Evolutionary conservation across 345 rosid genomes (phyloP), one percentile per base, ranked within the genome.

Genomic region (Camelina neglecta): DNA sequence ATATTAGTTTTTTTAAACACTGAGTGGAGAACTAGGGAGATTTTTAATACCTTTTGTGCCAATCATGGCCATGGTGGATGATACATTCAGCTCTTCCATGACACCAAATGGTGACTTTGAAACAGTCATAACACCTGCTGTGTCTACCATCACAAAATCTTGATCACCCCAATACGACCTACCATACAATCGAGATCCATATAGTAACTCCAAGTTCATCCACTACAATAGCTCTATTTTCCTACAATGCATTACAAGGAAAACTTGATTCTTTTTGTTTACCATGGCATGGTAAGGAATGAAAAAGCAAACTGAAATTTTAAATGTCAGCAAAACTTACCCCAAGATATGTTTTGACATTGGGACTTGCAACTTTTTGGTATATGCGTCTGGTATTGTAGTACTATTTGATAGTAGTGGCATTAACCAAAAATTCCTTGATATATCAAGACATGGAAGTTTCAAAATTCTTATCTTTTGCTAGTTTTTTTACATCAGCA

Each of bases 171-270:
- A 93, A 71, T 81, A 90, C 1, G 96, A 85, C 84, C 98, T 85
- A 26, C 98, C 98, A 69, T 93, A 93, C 80, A 93, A 79, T 24
- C 98, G 31, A 29, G 89, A 75, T 93, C 98, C 81, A 29, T 29
- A 97, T 84, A 29, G 98, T 93, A 61, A 87, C 98, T 51, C 98
- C 98, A 72, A 97, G 97, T 75, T 93, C 98, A 82, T 93, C 96
- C 83, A 93, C 97, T 59, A 93, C 98, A 75, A 93, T 93, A 10
- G 98, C 98, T 83, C 71, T 87, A 64, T 91, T 90, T 39, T 86
- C 97, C 97, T 91, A 79, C 33, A 71, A 68, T 55, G 42, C 59
- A 54, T 24, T 31, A n/a, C 8, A 58, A 69, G 10, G 3, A 48
- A 35, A 54, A 23, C 8, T 65, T 60, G 8, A 42, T 29, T 29